Base-by-base conservation (phyloP, 2,329 filamentous ascomycete genomes). In the Tolypocladium ovalisporum region DNA sequence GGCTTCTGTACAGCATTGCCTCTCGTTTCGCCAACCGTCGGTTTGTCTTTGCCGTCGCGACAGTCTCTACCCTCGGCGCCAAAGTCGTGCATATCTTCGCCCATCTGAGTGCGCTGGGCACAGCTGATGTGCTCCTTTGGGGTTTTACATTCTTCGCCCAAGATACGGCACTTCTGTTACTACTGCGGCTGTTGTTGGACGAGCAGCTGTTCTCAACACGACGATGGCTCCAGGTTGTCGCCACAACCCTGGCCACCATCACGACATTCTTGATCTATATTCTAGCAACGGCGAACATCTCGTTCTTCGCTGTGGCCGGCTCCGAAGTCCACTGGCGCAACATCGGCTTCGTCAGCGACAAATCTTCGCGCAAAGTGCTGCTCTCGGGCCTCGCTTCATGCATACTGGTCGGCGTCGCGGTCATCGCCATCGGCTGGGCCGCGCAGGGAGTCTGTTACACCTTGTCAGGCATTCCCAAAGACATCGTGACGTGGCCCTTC, bases 91-190 rank as follows among this genome's bases (percentile, higher is more conserved):
- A 73, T 57, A 62, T 73, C 49, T 65, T 66, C 56, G 69, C 65
- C 40, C 68, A 73, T 32, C 59, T 66, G 24, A 62, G 58, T 5
- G 67, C 71, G 4, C 59, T 73, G n/a, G 63, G 68, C 1, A 59
- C 64, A 2, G 61, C 62, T n/a, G 62, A 68, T 27, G 58, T 73
- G 55, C 27, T 65, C 9, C 65, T 62, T 2, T 73, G 68, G 61
- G 66, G 67, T n/a, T 63, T 68, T 8, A 70, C 71, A 1, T 73
- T 73, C 57, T 71, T 71, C 56, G 63, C 65, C 4, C 70, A 73
- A 49, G 71, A 73, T 22, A 60, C 70, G 0, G 55, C 66, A 5
- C 60, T 72, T 2, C 61, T 73, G 2, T 57, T 72, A 13, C 22
- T 70, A 29, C 63, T 72, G 52, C 63, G 70, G 8, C 61, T 71